A percentile compares a stretch with the other conserved stretches of the same genome.
Conservation (phyloP, 257 asterid species). For the Solanum chiquidenum region DNA sequence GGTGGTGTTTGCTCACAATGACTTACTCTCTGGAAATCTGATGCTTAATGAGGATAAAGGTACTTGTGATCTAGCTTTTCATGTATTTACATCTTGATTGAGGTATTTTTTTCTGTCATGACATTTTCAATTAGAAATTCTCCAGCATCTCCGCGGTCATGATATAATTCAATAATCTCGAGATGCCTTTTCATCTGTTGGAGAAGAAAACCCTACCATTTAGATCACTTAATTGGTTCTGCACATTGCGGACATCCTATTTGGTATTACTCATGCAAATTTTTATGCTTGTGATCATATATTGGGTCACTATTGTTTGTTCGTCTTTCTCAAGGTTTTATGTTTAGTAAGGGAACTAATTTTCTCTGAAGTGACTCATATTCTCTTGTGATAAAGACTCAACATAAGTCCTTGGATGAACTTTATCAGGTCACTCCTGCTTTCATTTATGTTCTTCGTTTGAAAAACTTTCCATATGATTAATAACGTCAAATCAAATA, state of each 20-base stretch:
- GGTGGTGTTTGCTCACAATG: constrained; percentile 74
- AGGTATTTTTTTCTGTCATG: background rate
- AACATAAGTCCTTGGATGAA: background rate
- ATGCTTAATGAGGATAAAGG: constrained; percentile 89
- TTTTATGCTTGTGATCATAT: background rate
- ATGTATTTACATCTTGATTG: background rate
- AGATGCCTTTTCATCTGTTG: background rate
- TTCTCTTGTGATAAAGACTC: background rate
- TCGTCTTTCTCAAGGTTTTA: background rate
- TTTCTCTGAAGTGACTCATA: background rate
- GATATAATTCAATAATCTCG: background rate
- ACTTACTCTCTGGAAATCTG: constrained; percentile 86
- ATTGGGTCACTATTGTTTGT: background rate
- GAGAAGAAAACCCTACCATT: background rate
- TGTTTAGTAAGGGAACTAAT: background rate
- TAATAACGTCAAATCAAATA: background rate
- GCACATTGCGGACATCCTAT: background rate
- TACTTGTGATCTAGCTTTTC: constrained; percentile 14
- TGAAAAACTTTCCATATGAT: background rate
- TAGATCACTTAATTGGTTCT: background rate
- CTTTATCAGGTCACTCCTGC: background rate
- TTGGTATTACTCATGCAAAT: background rate
- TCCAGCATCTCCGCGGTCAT: background rate
- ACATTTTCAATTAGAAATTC: background rate
- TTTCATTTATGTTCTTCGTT: background rate